Evolutionary conservation across 257 asterid genomes (phyloP), one percentile per base, ranked within the genome.

Genomic region (Solanum habrochaites): DNA sequence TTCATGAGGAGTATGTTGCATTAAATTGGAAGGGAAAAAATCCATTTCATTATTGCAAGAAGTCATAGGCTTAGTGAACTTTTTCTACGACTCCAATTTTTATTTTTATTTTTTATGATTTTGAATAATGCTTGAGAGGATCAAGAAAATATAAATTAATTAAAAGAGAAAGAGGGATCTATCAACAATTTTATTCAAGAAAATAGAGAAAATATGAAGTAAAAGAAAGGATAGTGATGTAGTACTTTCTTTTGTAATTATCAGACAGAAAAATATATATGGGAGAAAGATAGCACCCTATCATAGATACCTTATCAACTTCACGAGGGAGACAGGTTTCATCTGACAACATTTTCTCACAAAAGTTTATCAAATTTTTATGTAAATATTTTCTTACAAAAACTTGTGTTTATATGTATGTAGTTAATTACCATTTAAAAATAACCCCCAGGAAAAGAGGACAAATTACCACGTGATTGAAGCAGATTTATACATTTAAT

Each of bases 21-120:
- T 91, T 89, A 92, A 94, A 91, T 94, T 94, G 83, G 98, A 40
- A 86, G 93, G 96, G 89, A 92, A 94, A 88, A 94, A 94, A 67
- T 92, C 95, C 98, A 96, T 96, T 88, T 92, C 89, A 52, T 83
- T 86, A 77, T 27, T 77, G 83, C 25, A 43, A 77, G 62, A 43
- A 77, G 83, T 43, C 64, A 25, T 62, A 25, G 83, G 29, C 39
- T 32, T 75, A 77, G 14, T 43, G 47, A 25, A 25, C 58, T 43
- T 77, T 77, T 77, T 58, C 37, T 21, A 49, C 58, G 6, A 49
- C 60, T 49, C 60, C 60, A 49, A 15, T 14, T 47, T 47, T 14
- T 47, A n/a, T 47, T 49, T 7, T 1, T 37, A 5, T 40, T 39
- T 35, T 39, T 15, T 3, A 21, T 49, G 60, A 49, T 49, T 49